Evolutionary conservation across 805 yeast genomes (phyloP), one percentile per base, ranked within the genome.

Genomic region (Dipodascus geniculatus): DNA sequence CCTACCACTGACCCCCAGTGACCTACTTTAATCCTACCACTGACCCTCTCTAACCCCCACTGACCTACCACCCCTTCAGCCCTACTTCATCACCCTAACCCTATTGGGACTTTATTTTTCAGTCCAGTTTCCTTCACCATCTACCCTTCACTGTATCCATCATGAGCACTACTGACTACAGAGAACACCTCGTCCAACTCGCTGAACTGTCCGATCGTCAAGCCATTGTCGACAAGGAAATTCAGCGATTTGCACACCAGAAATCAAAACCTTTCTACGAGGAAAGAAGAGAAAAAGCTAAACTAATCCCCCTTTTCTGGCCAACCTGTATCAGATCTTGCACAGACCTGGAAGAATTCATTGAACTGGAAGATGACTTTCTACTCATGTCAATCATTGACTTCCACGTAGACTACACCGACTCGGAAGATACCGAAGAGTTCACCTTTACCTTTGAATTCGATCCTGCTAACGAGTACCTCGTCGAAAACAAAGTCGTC

Each of bases 321-420:
- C 83, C 85, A 61, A 78, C 84, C 52, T 96, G 86, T 0, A 68
- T 91, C 9, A 88, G 86, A 63, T 85, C 85, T 61, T 84, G 85
- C 51, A 96, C 87, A 58, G 85, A 65, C 23, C 54, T 91, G 64
- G 83, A 86, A 16, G 96, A 89, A 57, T 87, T 79, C 65, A 72
- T 90, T 19, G 75, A 81, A 28, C 80, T 83, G 1, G 86, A 84
- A 42, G 97, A 90, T 67, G 80, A 82, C 69, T 82, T 82, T 65
- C 84, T 78, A 60, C 65, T 89, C 50, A 96, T 89, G 61, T 66
- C 68, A 50, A 76, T 90, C 54, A 71, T 68, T 33, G 85, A 86
- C 57, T 71, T 91, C 4, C 74, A 75, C 57, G 84, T 91, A 11
- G 66, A 64, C n/a, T 64, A 66, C 56, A 73, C 70, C 17, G 72